Percentiles rank a stretch among this genome's conserved stretches.
phyloP scores from a whole-genome alignment of 352 stramenopile species.

The Pythium pectinolyticum region DNA sequence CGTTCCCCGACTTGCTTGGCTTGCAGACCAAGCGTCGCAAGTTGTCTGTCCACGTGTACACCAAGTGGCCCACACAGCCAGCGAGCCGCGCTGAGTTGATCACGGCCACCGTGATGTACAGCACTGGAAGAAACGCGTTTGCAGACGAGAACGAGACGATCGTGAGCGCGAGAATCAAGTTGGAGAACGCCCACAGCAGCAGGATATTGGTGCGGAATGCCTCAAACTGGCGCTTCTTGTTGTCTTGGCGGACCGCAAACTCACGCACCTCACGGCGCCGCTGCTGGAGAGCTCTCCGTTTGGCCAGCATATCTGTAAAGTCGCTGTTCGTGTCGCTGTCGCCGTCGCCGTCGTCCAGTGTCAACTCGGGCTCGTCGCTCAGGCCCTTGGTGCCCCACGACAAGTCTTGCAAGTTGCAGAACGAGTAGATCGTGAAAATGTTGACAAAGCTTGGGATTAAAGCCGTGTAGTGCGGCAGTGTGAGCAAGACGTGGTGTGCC shows the following conservation, averaged over 20 bases:
- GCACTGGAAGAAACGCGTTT: slow-evolving; percentile 61
- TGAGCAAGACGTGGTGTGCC: slow-evolving; percentile 83
- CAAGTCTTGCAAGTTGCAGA: slow-evolving; percentile 87
- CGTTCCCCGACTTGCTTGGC: slow-evolving; percentile 43
- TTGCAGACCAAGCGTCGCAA: slow-evolving; percentile 16
- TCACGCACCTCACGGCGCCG: slow-evolving; percentile 41
- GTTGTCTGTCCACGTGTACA: slow-evolving; percentile 61
- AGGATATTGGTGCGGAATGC: slow-evolving; percentile 84
- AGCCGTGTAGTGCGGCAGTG: slow-evolving; percentile 85
- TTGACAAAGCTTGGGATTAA: slow-evolving; percentile 88
- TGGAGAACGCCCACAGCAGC: slow-evolving; percentile 77
- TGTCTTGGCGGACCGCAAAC: slow-evolving; percentile 50
- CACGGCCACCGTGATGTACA: slow-evolving; percentile 67
- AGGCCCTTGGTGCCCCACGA: slow-evolving; percentile 87
- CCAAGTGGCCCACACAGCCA: slow-evolving; percentile 64
- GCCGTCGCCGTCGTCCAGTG: slow-evolving; percentile 45
- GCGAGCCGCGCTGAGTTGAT: slow-evolving; percentile 73
- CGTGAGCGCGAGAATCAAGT: slow-evolving; percentile 77
- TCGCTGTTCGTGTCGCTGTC: slow-evolving; percentile 74
- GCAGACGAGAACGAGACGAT: slow-evolving; percentile 66
- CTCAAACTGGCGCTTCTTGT: slow-evolving; percentile 79
- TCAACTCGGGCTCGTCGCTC: slow-evolving; percentile 46
- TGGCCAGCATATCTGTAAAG: slow-evolving; percentile 84
- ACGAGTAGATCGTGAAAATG: slow-evolving; percentile 90
- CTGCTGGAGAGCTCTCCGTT: slow-evolving; percentile 70